Percentiles rank a stretch among this genome's conserved stretches.
phyloP scores from a whole-genome alignment of 108 stramenopile genomes.

The Nannochloropsis gaditana region DNA sequence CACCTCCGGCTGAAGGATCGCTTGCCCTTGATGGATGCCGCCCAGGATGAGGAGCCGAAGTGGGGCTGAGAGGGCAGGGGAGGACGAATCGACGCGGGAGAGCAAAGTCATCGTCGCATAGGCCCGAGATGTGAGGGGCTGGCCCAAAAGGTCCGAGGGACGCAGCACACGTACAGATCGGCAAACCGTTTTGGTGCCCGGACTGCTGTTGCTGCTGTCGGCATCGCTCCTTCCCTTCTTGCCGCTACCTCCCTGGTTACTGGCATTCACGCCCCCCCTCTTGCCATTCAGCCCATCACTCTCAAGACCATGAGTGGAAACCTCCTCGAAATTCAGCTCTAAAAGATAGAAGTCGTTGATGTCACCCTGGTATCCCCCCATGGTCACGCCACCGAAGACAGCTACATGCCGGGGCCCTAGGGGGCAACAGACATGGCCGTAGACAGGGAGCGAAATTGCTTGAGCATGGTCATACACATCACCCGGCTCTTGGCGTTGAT shows the following conservation, averaged over 20 bases:
- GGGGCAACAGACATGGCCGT: not conserved
- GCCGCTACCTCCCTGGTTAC: not conserved
- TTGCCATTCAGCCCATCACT: no score
- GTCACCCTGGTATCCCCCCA: constrained; percentile 8
- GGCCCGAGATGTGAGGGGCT: not conserved
- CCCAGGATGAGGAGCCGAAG: not conserved
- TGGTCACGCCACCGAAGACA: not conserved
- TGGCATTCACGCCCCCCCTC: no score
- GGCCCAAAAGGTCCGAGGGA: not conserved
- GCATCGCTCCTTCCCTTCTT: not conserved
- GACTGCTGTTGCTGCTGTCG: not conserved
- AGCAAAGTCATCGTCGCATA: not conserved
- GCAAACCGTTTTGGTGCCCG: not conserved
- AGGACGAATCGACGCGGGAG: not conserved
- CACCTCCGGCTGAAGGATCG: not conserved
- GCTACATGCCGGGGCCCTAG: not conserved
- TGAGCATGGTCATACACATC: not conserved
- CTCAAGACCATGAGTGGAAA: no score
- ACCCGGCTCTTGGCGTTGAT: not conserved
- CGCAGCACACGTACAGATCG: not conserved
- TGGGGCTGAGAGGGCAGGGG: not conserved
- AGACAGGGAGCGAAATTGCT: not conserved
- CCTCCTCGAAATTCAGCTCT: not conserved
- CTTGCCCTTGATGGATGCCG: constrained; percentile 16
- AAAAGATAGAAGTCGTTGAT: not conserved